Evolutionary conservation across 208 protist genomes (phyloP).

Genomic region (Blastocrithidia nonstop): DNA sequence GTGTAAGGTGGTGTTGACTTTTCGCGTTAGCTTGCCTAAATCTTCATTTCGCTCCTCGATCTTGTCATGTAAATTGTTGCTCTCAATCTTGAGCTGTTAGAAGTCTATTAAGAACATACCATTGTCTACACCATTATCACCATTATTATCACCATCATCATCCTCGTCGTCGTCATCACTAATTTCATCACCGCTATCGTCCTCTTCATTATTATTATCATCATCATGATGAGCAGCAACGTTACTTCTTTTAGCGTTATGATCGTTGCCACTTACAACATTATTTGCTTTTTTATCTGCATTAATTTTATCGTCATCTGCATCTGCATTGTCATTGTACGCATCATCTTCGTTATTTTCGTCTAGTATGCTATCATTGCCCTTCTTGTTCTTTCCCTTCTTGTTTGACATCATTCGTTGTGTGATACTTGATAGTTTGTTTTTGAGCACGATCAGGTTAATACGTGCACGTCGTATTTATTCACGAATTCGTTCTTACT

Average conservation of each 20-base stretch:
- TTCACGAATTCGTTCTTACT: too few species aligned
- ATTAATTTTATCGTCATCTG: too few species aligned
- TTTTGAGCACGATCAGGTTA: too few species aligned
- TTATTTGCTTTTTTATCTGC: too few species aligned
- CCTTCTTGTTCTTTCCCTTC: too few species aligned
- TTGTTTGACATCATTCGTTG: too few species aligned
- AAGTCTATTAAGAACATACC: constrained; percentile 97
- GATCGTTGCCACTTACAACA: constrained; percentile 1
- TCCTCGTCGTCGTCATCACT: constrained; percentile 1
- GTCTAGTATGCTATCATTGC: too few species aligned
- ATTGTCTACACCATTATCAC: constrained; percentile 14
- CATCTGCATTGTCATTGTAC: too few species aligned
- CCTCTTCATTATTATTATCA: constrained; percentile 1
- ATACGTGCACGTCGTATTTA: too few species aligned
- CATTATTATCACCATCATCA: background rate
- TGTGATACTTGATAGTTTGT: too few species aligned
- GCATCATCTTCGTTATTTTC: too few species aligned
- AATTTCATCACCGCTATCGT: background rate
- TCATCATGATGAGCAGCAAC: background rate
- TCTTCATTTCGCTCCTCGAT: constrained; percentile 98
- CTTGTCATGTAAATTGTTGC: constrained; percentile 96
- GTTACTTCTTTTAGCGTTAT: background rate
- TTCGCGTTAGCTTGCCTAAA: constrained; percentile 90
- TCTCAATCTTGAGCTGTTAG: constrained; percentile 99
- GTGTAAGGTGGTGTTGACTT: constrained; percentile 93